These are phyloP conservation scores for Monilinia fructicola DNA, from an alignment of 2,329 filamentous ascomycete species.

Conservation along the genomic window DNA sequence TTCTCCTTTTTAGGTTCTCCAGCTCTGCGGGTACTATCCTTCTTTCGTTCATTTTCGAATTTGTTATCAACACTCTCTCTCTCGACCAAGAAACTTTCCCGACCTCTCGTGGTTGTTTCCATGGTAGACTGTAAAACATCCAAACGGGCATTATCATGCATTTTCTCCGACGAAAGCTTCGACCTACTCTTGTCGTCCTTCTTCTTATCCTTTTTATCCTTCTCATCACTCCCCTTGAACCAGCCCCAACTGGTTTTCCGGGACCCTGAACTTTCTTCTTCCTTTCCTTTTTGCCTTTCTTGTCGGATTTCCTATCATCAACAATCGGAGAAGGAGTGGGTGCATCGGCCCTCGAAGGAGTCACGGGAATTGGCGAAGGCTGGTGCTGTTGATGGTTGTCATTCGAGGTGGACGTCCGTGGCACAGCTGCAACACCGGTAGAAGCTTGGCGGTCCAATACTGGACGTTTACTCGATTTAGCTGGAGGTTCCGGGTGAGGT, in stretches of 20 bases:
- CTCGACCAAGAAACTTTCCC: conserved; percentile 83
- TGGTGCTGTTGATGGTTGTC: conserved; percentile 61
- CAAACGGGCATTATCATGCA: conserved; percentile 76
- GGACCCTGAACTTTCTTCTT: conserved; percentile 56
- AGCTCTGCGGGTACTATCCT: conserved; percentile 72
- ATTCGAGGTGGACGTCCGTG: conserved; percentile 43
- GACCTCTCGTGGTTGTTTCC: conserved; percentile 65
- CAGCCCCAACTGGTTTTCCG: conserved; percentile 85
- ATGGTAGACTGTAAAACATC: conserved; percentile 88
- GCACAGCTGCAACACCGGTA: conserved; percentile 1
- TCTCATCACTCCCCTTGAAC: conserved; percentile 75
- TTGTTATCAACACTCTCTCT: conserved; percentile 70
- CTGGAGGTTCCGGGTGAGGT: conserved; percentile 48
- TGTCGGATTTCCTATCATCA: conserved; percentile 74
- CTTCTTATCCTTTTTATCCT: conserved; percentile 67
- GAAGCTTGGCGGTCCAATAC: conserved; percentile 39
- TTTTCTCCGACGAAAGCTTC: conserved; percentile 55
- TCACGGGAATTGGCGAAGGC: conserved; percentile 69
- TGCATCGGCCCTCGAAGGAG: conserved; percentile 69
- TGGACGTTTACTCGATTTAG: conserved; percentile 49
- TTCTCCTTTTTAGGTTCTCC: conserved; percentile 84
- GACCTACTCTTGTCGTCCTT: conserved; percentile 62
- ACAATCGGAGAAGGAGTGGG: conserved; percentile 79
- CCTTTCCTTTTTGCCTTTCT: conserved; percentile 66
- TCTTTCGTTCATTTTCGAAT: conserved; percentile 78